Percentiles rank a stretch among this genome's conserved stretches.
These are phyloP conservation scores for Colletotrichum liaoningense DNA, from an alignment of 2,329 filamentous ascomycete genomes.

Conservation along the genomic window DNA sequence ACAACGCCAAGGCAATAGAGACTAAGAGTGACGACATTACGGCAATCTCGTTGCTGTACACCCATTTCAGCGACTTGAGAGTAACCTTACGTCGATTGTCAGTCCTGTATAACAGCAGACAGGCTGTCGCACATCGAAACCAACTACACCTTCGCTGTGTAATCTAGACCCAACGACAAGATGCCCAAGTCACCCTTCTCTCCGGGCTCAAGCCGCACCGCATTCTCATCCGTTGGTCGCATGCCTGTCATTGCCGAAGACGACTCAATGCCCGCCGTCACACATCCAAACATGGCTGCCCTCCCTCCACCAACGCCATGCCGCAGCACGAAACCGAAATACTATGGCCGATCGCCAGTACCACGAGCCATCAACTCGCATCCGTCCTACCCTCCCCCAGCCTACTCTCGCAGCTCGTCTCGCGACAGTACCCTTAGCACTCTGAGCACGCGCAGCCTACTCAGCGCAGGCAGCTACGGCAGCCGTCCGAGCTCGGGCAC, in stretches of 20 bases:
- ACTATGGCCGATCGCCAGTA: constrained; percentile 16
- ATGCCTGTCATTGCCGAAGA: constrained; percentile 54
- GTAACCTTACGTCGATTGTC: not conserved
- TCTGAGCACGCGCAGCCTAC: constrained; percentile 3
- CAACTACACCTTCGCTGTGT: not conserved
- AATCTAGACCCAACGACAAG: not conserved
- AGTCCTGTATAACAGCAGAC: not conserved
- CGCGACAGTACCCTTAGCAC: constrained; percentile 24
- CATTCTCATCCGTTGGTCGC: constrained; percentile 42
- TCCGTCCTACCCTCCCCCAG: constrained; percentile 32
- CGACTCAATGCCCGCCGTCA: constrained; percentile 35
- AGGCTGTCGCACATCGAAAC: not conserved
- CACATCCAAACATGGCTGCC: not conserved
- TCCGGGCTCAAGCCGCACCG: constrained; percentile 38
- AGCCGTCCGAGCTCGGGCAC: constrained; percentile 9
- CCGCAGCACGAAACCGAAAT: constrained; percentile 12
- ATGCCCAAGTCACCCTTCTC: constrained; percentile 37
- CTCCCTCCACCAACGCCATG: constrained; percentile 10
- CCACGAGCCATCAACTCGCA: constrained; percentile 3
- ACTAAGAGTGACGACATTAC: not conserved
- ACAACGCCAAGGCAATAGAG: not conserved
- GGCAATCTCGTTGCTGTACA: not conserved
- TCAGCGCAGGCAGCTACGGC: not conserved
- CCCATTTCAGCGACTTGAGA: no score
- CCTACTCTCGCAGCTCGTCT: constrained; percentile 31